Evolutionary conservation across 805 yeast species (phyloP).

Genomic region (Ogataea zsoltii): DNA sequence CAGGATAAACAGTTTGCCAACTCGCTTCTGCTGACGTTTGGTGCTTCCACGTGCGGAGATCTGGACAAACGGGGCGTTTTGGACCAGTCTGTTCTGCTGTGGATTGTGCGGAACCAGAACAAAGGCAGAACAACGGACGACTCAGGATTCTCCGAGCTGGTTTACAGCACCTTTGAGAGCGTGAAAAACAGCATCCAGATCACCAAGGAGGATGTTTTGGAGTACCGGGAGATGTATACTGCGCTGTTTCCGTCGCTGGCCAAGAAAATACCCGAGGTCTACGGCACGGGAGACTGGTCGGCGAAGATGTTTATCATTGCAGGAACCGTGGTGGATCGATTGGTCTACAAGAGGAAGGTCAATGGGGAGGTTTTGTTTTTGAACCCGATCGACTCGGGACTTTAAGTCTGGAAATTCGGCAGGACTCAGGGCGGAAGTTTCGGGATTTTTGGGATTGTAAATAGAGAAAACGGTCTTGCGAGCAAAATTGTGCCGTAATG

Average conservation of each 20-base stretch:
- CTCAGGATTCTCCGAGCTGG: constrained; percentile 52
- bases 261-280: constrained; percentile 45
- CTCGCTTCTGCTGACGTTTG: constrained; percentile 56
- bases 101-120: constrained; percentile 62
- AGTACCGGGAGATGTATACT: constrained; percentile 54
- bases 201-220: constrained; percentile 53
- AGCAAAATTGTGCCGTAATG: no score
- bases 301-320: constrained; percentile 48
- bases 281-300: constrained; percentile 49
- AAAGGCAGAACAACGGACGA: constrained; percentile 34
- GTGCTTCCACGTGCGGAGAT: constrained; percentile 55
- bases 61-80: constrained; percentile 47
- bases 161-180: constrained; percentile 31
- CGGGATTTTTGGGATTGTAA: no score
- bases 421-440: no score
- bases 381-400: no score
- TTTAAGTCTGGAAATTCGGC: no score
- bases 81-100: constrained; percentile 61
- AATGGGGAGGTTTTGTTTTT: constrained; percentile 29
- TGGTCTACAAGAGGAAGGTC: constrained; percentile 29
- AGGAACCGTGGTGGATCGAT: constrained; percentile 33
- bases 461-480: no score
- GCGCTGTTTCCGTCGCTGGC: constrained; percentile 48
- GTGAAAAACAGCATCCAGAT: constrained; percentile 38
- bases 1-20: constrained; percentile 43